phyloP scores from a whole-genome alignment of 2,329 filamentous ascomycete species.

The Cordyceps cateniannulata region DNA sequence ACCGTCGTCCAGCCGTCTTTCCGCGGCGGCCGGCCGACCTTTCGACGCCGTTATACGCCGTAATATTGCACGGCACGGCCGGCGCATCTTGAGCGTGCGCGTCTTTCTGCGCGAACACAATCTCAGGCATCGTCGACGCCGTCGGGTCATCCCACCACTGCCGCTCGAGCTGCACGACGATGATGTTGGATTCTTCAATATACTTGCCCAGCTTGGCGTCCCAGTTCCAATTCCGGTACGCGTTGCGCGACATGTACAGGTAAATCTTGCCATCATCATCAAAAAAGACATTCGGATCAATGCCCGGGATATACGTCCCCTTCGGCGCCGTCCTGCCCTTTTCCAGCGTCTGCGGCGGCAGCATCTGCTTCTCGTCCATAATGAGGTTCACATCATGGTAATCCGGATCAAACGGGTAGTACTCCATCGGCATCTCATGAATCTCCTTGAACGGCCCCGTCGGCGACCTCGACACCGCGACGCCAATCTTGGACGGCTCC shows the following conservation, averaged over 20 bases:
- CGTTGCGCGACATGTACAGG: conserved; percentile 28
- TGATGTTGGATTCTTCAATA: conserved; percentile 32
- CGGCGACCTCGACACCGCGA: no score
- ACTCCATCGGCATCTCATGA: conserved; percentile 25
- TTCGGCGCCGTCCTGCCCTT: conserved; percentile 25
- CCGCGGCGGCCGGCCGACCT: no score
- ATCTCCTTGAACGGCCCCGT: conserved; percentile 29
- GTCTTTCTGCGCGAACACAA: no score
- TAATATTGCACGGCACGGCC: no score
- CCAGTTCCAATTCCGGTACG: conserved; percentile 33
- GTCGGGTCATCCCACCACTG: no score
- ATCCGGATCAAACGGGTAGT: conserved; percentile 29
- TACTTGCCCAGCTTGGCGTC: conserved; percentile 27
- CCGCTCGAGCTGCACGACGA: no score
- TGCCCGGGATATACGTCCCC: conserved; percentile 31
- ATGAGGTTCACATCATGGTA: conserved; percentile 33
- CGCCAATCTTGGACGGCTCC: conserved; percentile 29
- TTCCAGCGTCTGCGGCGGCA: conserved; percentile 23
- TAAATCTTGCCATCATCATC: conserved; percentile 31
- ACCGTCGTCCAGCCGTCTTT: no score
- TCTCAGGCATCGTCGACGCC: no score
- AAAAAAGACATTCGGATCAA: conserved; percentile 44
- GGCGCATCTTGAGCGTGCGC: no score
- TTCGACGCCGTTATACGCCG: no score
- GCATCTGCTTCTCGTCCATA: conserved; percentile 29